A percentile compares a stretch with the other conserved stretches of the same genome.
These are phyloP conservation scores for Sphagnum fallax DNA, from an alignment of 228 moss, liverwort and hornwort species.

Conservation along the genomic window DNA sequence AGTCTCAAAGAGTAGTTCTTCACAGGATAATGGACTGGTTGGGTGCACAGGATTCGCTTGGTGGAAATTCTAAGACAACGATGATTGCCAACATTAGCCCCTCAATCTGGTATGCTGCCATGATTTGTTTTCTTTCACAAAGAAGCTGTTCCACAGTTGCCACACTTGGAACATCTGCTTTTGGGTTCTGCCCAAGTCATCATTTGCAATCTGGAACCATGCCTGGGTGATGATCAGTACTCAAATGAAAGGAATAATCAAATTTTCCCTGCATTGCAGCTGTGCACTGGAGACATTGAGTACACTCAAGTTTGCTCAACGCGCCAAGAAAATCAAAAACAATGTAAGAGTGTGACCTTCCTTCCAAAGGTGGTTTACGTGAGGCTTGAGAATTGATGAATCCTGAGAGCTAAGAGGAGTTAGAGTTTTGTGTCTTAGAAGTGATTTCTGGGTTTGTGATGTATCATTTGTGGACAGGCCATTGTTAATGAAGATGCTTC, in stretches of 20 bases:
- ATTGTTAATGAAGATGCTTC: slow-evolving; percentile 92
- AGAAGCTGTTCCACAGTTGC: neutral
- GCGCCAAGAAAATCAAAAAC: slow-evolving; percentile 88
- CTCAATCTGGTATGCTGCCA: slow-evolving; percentile 64
- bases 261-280: slow-evolving; percentile 31
- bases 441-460: too few species aligned
- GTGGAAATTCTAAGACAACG: slow-evolving; percentile 96
- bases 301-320: slow-evolving; percentile 95
- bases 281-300: slow-evolving; percentile 91
- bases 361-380: too few species aligned
- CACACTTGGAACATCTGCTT: neutral
- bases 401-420: too few species aligned
- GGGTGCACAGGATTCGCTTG: slow-evolving; percentile 77
- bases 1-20: too few species aligned
- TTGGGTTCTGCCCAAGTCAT: neutral
- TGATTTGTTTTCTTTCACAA: neutral
- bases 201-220: neutral
- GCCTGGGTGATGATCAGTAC: too few species aligned
- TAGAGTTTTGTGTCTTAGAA: too few species aligned
- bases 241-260: too few species aligned
- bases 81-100: slow-evolving; percentile 99
- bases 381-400: too few species aligned
- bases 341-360: slow-evolving; percentile 39
- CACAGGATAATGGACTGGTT: neutral
- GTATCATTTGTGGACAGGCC: slow-evolving; percentile 37